Base-by-base conservation (phyloP, 306 rosid genomes). In the Casuarina equisetifolia region DNA sequence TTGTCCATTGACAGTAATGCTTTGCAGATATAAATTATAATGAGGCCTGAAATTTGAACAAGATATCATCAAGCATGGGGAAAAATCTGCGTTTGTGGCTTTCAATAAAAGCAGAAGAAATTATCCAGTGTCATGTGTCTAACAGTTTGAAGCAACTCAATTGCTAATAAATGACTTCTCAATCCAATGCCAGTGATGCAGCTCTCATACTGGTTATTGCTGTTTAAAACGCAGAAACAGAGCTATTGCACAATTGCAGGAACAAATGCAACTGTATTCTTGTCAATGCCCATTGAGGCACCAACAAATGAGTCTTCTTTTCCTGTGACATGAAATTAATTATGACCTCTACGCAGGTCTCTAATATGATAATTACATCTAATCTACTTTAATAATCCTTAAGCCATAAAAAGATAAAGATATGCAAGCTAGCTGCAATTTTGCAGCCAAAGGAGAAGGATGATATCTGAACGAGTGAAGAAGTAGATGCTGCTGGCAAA, bases 1-100 rank as follows among this genome's bases (percentile, higher is more conserved):
- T 86, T 90, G 88, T 70, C 97, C 97, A 59, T 86, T 88, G 66
- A 94, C 97, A 87, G 91, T 74, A 76, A 95, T 91, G 86, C 93
- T 91, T 86, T 87, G 87, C 64, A 95, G 91, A 85, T 92, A 83
- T 80, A 95, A 87, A 87, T 95, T 92, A 84, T 95, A 95, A 80
- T 95, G 97, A 76, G 97, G 90, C 92, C 98, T 95, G 90, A 84
- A 74, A 85, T 86, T 79, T 17, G 17, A 79, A 81, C 62, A 46
- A 52, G 73, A 74, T 50, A 52, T 25, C 74, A 84, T 87, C 76
- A 79, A 79, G 45, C 75, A 55, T 70, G 53, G 38, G 54, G 54
- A 80, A 74, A 80, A 54, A 38, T 55, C 43, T 32, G 20, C 17
- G 43, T 61, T 48, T 10, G 20, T 59, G 43, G 5, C 11, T 75